These are phyloP conservation scores for Cladosporium sp. DNA, from an alignment of 2,329 filamentous ascomycete genomes.

Conservation along the genomic window DNA sequence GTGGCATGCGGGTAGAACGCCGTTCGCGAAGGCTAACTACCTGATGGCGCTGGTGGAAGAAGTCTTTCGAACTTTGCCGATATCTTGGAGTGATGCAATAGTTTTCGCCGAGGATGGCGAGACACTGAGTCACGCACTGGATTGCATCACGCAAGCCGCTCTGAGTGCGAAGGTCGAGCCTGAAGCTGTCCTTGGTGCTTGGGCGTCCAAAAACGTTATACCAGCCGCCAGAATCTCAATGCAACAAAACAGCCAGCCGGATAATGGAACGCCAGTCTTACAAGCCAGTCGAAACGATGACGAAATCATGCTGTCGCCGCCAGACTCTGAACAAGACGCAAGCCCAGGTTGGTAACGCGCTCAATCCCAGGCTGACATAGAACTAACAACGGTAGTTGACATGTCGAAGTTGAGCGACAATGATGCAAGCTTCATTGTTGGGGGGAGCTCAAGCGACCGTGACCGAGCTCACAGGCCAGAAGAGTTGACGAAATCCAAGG, in stretches of 20 bases:
- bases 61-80: not conserved
- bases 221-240: not conserved
- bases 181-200: not conserved
- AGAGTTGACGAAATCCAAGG: not conserved
- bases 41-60: conserved; percentile 1
- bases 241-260: not conserved
- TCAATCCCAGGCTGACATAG: not conserved
- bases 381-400: not conserved
- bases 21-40: not conserved
- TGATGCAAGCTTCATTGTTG: not conserved
- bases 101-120: not conserved
- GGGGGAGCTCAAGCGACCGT: not conserved
- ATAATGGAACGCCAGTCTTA: not conserved
- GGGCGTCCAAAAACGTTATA: not conserved
- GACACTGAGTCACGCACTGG: not conserved
- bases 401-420: not conserved
- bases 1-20: not conserved
- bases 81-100: not conserved
- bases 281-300: not conserved
- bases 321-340: not conserved
- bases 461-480: not conserved
- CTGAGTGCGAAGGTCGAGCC: not conserved
- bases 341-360: not conserved
- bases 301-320: not conserved
- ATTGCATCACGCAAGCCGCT: not conserved